These are phyloP conservation scores for Talaromyces atroroseus DNA, from an alignment of 2,329 filamentous ascomycete species.

Conservation along the genomic window DNA sequence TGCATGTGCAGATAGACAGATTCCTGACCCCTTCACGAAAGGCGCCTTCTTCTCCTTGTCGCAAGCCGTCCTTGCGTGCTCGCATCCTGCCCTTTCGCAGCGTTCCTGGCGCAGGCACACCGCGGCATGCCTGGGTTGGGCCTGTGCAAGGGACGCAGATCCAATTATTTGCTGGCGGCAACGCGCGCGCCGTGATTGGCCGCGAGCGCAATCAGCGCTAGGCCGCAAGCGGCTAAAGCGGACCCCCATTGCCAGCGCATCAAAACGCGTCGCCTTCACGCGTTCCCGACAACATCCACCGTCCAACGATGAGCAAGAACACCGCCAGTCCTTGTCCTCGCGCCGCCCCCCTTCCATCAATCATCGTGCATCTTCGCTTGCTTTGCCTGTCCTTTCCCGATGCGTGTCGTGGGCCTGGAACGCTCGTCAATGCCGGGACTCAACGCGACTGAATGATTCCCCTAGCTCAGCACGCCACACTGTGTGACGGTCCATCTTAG, in stretches of 20 bases:
- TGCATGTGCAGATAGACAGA: no score
- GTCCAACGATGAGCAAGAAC: neutral
- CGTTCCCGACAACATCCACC: slow-evolving; percentile 4
- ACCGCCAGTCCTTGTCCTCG: neutral
- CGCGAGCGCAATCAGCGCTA: neutral
- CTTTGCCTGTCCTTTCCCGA: neutral
- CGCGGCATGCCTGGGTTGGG: neutral
- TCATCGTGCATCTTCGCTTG: neutral
- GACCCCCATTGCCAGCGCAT: slow-evolving; percentile 5
- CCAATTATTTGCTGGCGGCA: slow-evolving; percentile 2
- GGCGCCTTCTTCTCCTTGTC: no score
- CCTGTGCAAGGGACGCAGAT: slow-evolving; percentile 2
- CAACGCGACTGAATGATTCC: slow-evolving; percentile 9
- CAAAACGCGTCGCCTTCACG: slow-evolving; percentile 3
- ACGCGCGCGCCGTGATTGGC: neutral
- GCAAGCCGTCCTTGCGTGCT: neutral
- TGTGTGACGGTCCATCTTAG: slow-evolving; percentile 1
- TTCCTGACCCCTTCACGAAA: neutral
- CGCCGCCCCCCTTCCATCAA: neutral
- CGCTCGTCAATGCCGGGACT: slow-evolving; percentile 9
- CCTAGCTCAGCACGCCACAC: slow-evolving; percentile 10
- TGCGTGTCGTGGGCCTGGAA: slow-evolving; percentile 4
- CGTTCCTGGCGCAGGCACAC: neutral
- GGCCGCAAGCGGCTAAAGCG: neutral
- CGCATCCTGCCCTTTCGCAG: neutral